A percentile compares a stretch with the other conserved stretches of the same genome.
These are phyloP conservation scores for Apiospora hydei DNA, from an alignment of 2,329 filamentous ascomycete species.

Conservation along the genomic window DNA sequence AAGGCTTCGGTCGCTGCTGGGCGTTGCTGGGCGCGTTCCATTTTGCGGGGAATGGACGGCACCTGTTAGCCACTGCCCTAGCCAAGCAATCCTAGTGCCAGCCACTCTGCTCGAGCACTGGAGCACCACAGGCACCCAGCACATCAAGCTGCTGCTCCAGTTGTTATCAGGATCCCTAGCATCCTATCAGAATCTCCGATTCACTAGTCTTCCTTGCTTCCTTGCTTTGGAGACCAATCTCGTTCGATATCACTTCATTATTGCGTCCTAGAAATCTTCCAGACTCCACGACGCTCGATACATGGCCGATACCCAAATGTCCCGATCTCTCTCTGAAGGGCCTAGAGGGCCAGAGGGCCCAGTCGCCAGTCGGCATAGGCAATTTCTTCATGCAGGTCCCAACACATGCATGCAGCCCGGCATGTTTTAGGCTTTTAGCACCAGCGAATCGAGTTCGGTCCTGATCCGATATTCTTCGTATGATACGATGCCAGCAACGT, in stretches of 20 bases:
- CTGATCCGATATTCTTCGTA: conserved; percentile 7
- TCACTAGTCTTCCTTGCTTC: background rate
- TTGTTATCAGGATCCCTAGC: background rate
- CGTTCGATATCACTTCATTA: conserved; percentile 10
- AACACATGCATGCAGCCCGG: background rate
- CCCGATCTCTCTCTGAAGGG: too few species aligned
- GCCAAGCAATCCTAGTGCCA: background rate
- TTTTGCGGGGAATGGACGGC: conserved; percentile 6
- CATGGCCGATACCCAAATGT: background rate
- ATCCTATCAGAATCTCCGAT: conserved; percentile 1
- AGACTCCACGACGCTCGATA: background rate
- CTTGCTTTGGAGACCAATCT: background rate
- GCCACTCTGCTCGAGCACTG: too few species aligned
- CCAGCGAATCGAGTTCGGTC: background rate
- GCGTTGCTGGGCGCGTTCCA: background rate
- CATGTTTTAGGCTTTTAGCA: background rate
- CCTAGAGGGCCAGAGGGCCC: background rate
- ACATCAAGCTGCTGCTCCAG: background rate
- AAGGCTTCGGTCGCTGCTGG: background rate
- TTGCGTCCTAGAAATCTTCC: background rate
- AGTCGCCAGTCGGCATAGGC: background rate
- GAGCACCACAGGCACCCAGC: too few species aligned
- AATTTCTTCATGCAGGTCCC: conserved; percentile 17
- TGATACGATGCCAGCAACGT: background rate
- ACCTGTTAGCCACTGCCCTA: background rate